phyloP scores from a whole-genome alignment of 257 asterid genomes.

The Solanum sitiens region DNA sequence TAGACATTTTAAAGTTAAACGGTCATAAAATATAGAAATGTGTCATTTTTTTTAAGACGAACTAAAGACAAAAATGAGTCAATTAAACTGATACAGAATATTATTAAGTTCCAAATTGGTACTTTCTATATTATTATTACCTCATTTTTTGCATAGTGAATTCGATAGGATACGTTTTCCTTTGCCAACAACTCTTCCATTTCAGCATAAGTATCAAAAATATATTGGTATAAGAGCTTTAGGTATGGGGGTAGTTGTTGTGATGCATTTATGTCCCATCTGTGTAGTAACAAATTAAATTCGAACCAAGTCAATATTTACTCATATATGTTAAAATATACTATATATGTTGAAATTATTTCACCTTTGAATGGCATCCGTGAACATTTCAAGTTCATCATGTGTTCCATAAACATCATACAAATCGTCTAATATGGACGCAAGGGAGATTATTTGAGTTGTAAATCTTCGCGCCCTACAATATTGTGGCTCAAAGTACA shows the following conservation, averaged over 20 bases:
- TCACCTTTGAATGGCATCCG: constrained; percentile 29
- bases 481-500: neutral
- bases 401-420: constrained; percentile 27
- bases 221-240: constrained; percentile 1
- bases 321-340: neutral
- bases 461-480: neutral
- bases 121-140: neutral
- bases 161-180: constrained; percentile 1
- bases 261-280: constrained; percentile 8
- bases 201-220: constrained; percentile 7
- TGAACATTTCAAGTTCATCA: constrained; percentile 15
- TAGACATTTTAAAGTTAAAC: too few species aligned
- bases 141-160: constrained; percentile 19
- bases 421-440: constrained; percentile 35
- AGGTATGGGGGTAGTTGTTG: constrained; percentile 7
- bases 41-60: too few species aligned
- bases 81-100: too few species aligned
- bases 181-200: constrained; percentile 5
- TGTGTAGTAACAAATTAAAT: neutral
- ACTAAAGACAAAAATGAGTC: too few species aligned
- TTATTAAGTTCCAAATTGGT: neutral
- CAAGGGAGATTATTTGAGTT: constrained; percentile 23
- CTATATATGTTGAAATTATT: neutral
- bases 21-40: too few species aligned
- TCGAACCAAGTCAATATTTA: neutral